Conservation (phyloP, 2,329 filamentous ascomycete genomes). For the Microcyclosporella mali region DNA sequence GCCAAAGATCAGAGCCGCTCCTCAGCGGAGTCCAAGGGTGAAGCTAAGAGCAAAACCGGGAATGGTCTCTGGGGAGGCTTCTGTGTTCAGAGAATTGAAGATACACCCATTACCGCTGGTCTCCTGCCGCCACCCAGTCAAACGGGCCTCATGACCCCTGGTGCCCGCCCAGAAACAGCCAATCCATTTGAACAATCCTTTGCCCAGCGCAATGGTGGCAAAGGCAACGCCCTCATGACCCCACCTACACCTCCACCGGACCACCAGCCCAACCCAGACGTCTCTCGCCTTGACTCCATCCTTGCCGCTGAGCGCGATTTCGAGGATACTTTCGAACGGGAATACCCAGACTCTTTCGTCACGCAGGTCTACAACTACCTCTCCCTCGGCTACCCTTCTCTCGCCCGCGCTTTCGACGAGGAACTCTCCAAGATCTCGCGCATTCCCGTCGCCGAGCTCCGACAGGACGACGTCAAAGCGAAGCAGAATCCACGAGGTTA, state of each 20-base stretch:
- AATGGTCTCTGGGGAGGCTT: conserved; percentile 71
- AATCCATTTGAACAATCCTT: conserved; percentile 38
- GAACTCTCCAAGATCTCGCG: conserved; percentile 77
- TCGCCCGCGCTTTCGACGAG: conserved; percentile 74
- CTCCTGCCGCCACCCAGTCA: conserved; percentile 36
- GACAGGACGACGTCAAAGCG: conserved; percentile 61
- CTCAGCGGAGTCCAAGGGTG: conserved; percentile 10
- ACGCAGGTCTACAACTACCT: conserved; percentile 98
- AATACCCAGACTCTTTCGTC: conserved; percentile 79
- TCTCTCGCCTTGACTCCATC: conserved; percentile 35
- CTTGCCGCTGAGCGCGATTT: conserved; percentile 40
- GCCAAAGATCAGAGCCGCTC: conserved; percentile 6
- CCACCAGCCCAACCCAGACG: conserved; percentile 11
- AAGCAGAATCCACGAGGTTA: conserved; percentile 61
- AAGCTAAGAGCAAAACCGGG: conserved; percentile 15
- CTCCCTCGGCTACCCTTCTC: conserved; percentile 81
- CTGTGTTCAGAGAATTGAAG: conserved; percentile 44
- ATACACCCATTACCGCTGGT: conserved; percentile 28
- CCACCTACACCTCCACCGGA: conserved; percentile 26
- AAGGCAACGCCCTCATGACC: conserved; percentile 10
- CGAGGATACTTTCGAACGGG: conserved; percentile 44
- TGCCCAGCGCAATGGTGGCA: conserved; percentile 19
- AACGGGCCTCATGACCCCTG: conserved; percentile 48
- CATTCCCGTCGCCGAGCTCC: conserved; percentile 62
- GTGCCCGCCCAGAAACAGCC: conserved; percentile 23